Evolutionary conservation across 768 basidiomycete species (phyloP).

Genomic region (Mycena indigotica): DNA sequence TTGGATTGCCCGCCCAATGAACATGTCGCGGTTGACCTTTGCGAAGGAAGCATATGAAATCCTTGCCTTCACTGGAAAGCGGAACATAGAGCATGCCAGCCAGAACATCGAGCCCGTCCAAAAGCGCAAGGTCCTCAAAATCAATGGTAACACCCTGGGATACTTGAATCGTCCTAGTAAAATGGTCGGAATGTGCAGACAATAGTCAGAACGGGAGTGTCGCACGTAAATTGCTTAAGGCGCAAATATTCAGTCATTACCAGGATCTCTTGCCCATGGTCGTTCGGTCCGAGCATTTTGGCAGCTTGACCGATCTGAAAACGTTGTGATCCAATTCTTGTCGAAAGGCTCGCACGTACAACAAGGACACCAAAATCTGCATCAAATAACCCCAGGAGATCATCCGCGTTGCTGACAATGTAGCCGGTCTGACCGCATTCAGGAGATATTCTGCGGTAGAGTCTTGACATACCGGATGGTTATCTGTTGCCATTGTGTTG

Average conservation of each 20-base stretch:
- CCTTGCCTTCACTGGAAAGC: slow-evolving; percentile 67
- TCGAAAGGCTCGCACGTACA: too few relatives aligned
- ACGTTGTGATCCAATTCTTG: neutral
- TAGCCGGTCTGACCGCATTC: slow-evolving; percentile 54
- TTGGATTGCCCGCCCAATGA: slow-evolving; percentile 79
- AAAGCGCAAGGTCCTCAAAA: slow-evolving; percentile 64
- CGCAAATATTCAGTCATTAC: slow-evolving; percentile 81
- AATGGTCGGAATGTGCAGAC: neutral
- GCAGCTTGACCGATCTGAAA: slow-evolving; percentile 60
- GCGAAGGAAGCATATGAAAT: slow-evolving; percentile 83
- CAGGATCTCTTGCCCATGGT: slow-evolving; percentile 76
- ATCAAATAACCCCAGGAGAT: slow-evolving; percentile 76
- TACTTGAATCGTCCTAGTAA: slow-evolving; percentile 58
- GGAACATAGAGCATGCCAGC: slow-evolving; percentile 79
- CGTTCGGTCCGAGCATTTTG: slow-evolving; percentile 68
- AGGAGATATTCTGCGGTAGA: neutral
- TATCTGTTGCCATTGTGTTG: slow-evolving; percentile 66
- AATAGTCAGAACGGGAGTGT: slow-evolving; percentile 17
- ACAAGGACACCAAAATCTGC: slow-evolving; percentile 75
- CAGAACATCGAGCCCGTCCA: slow-evolving; percentile 57
- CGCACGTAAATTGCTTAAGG: slow-evolving; percentile 68
- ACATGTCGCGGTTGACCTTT: slow-evolving; percentile 72
- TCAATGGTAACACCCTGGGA: slow-evolving; percentile 69
- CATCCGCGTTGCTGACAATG: slow-evolving; percentile 79
- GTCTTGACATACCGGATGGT: slow-evolving; percentile 61